These are phyloP conservation scores for Penicillium hordei DNA, from an alignment of 2,329 filamentous ascomycete genomes.

Conservation along the genomic window DNA sequence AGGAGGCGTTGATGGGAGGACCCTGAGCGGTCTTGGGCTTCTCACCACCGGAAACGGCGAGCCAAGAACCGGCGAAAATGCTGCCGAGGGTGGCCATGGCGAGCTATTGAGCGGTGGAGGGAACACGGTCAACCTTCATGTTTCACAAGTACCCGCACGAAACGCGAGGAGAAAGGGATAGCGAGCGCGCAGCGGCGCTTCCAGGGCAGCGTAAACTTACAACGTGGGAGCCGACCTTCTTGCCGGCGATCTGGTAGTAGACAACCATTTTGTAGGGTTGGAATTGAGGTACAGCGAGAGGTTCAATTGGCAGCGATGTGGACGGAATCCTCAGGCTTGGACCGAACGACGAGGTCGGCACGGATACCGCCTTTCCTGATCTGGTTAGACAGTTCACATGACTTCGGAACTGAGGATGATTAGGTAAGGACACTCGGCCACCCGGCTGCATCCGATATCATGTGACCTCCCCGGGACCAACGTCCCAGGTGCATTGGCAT, in stretches of 20 bases:
- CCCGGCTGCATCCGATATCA: constrained; percentile 14
- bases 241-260: constrained; percentile 53
- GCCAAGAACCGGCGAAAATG: constrained; percentile 49
- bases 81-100: constrained; percentile 58
- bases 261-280: constrained; percentile 50
- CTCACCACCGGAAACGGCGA: constrained; percentile 47
- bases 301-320: constrained; percentile 27
- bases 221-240: constrained; percentile 53
- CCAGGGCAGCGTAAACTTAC: constrained; percentile 39
- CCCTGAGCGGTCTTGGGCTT: constrained; percentile 37
- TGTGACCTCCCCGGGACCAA: constrained; percentile 16
- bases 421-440: not conserved
- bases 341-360: constrained; percentile 28
- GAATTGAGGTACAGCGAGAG: constrained; percentile 22
- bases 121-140: constrained; percentile 17
- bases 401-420: constrained; percentile 1
- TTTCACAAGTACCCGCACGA: constrained; percentile 16
- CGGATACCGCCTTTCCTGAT: constrained; percentile 23
- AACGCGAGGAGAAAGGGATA: constrained; percentile 24
- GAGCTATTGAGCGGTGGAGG: constrained; percentile 48
- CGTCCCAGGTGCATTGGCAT: not conserved
- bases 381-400: constrained; percentile 19
- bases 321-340: constrained; percentile 30
- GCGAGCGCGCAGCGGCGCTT: constrained; percentile 5
- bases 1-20: constrained; percentile 63